Percentiles rank a stretch among this genome's conserved stretches.
Conservation (phyloP, 495 filamentous ascomycete genomes). For the Hamigera avellanea region DNA sequence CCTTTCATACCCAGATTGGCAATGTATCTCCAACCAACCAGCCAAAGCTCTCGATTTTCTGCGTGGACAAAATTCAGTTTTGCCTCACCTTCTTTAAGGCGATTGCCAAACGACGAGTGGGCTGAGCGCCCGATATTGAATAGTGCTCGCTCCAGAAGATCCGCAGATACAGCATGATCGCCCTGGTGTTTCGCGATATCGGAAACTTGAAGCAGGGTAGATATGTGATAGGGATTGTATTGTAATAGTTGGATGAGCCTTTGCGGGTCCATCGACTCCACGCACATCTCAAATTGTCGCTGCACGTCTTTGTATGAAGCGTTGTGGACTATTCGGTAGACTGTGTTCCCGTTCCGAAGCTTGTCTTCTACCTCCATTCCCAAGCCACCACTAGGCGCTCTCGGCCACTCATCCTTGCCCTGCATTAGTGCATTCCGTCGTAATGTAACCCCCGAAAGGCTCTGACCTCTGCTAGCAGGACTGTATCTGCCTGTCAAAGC, state of each 20-base stretch:
- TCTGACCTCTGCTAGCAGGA: constrained; percentile 44
- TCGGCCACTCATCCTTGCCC: constrained; percentile 87
- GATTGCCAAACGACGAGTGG: constrained; percentile 63
- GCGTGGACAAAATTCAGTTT: constrained; percentile 64
- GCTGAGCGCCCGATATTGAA: constrained; percentile 85
- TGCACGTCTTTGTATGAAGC: constrained; percentile 67
- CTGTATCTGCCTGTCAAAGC: constrained; percentile 52
- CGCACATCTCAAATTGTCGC: constrained; percentile 61
- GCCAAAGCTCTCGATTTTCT: constrained; percentile 88
- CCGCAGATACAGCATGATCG: constrained; percentile 72
- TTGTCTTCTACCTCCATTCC: constrained; percentile 65
- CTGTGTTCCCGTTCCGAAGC: constrained; percentile 31
- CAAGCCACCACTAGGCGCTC: constrained; percentile 65
- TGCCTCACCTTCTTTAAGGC: constrained; percentile 68
- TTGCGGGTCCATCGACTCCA: constrained; percentile 73
- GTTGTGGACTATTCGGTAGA: constrained; percentile 68
- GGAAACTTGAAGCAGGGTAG: constrained; percentile 83
- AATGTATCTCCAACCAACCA: constrained; percentile 82
- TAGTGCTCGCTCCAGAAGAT: constrained; percentile 82
- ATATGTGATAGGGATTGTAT: constrained; percentile 81
- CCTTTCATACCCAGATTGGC: constrained; percentile 73
- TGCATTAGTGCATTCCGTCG: constrained; percentile 76
- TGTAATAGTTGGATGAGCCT: constrained; percentile 51
- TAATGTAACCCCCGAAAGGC: constrained; percentile 55
- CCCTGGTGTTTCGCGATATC: constrained; percentile 83